Evolutionary conservation across 768 basidiomycete species (phyloP), one percentile per base, ranked within the genome.

Genomic region (Phlegmacium glaucopus): DNA sequence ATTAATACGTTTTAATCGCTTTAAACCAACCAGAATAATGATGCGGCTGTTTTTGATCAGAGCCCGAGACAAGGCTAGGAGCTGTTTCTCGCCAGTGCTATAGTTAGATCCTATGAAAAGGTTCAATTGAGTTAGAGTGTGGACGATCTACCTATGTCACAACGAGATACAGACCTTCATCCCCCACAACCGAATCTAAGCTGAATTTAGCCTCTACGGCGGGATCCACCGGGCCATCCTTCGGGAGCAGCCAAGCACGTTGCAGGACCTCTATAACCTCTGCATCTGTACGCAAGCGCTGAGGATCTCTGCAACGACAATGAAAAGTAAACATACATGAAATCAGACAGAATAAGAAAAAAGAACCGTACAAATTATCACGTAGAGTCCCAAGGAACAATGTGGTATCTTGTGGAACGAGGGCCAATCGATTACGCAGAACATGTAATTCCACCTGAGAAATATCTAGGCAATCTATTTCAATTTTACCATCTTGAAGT

Each of bases 41-140:
- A 85, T 76, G 12, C 72, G 70, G 55, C 78, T 80, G 39, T 79
- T 76, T 61, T 81, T 81, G 28, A 81, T 78, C 12, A 87, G 66
- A 0, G 82, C 82, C 25, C 84, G 71, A 53, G 77, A 77, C 4
- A 87, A 63, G 5, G 82, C 81, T 9, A 84, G 70, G 36, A 85
- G 66, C 53, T 87, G 83, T 49, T 78, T 78, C 62, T 87, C 84
- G n/a, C 84, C 84, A 2, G 78, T 80, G 49, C 78, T 80, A 58
- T 76, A 83, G 56, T 85, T 86, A 2, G 72, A 72, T 1, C 81
- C 79, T 81, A 42, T 5, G 12, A 40, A 28, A 9, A 18, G n/a
- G 28, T 22, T 13, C 7, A 16, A 28, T 30, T 44, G 7, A 44
- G 29, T 6, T 32, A 17, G 11, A 39, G 16, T 39, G 29, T 30